Percentiles rank a stretch among this genome's conserved stretches.
phyloP scores from a whole-genome alignment of 345 rosid genomes.

The Salix suchowensis region DNA sequence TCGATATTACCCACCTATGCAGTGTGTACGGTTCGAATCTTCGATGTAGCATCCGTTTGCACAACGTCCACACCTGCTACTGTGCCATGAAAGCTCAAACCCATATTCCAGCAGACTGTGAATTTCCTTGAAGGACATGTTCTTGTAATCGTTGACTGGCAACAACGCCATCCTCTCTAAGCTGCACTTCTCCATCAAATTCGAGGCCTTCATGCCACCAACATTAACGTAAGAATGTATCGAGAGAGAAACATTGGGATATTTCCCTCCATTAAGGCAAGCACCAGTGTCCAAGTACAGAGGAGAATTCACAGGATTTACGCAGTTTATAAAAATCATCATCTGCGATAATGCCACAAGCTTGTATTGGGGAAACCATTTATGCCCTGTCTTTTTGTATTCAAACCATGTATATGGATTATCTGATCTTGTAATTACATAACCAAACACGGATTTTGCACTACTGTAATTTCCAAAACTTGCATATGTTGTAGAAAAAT shows the following conservation, averaged over 20 bases:
- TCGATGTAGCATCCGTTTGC: too few relatives aligned
- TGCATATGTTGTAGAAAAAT: background rate
- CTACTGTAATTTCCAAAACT: background rate
- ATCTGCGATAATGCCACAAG: background rate
- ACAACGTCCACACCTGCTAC: too few relatives aligned
- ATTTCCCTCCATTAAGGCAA: background rate
- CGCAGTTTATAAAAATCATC: background rate
- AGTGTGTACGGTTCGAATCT: background rate
- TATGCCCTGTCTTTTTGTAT: background rate
- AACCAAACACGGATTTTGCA: too few relatives aligned
- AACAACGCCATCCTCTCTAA: background rate
- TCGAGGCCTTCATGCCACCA: background rate
- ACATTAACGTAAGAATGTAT: background rate
- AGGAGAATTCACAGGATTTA: background rate
- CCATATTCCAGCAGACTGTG: background rate
- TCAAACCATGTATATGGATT: background rate
- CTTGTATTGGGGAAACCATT: fast-evolving
- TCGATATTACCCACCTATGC: background rate
- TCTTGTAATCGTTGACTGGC: background rate
- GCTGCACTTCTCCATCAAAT: background rate
- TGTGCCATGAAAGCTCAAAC: constrained; percentile 6
- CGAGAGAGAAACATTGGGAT: too few relatives aligned
- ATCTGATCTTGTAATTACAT: too few relatives aligned
- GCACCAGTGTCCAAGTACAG: background rate
- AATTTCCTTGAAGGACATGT: background rate